Conservation (phyloP, 2,329 filamentous ascomycete species). For the Colletotrichum musae region DNA sequence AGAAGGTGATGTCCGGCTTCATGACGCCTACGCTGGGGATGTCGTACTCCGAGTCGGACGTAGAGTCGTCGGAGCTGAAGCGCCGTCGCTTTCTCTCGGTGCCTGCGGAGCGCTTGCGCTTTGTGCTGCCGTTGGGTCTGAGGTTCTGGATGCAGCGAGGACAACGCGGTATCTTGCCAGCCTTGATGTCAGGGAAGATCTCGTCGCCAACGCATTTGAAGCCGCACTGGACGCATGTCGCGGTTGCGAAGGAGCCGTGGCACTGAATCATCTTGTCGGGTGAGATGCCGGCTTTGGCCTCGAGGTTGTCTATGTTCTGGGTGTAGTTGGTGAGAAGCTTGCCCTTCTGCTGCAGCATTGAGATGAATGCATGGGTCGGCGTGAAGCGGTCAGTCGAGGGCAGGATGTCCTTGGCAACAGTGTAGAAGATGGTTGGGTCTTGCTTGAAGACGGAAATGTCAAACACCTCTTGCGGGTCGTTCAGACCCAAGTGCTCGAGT, state of each 20-base stretch:
- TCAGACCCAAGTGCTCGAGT: conserved; percentile 81
- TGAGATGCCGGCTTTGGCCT: conserved; percentile 86
- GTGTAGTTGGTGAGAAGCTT: conserved; percentile 98
- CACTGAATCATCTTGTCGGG: conserved; percentile 92
- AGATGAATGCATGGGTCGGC: conserved; percentile 95
- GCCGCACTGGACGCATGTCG: conserved; percentile 87
- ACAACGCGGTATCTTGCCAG: conserved; percentile 83
- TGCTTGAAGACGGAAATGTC: conserved; percentile 89
- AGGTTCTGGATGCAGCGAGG: conserved; percentile 75
- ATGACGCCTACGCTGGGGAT: conserved; percentile 83
- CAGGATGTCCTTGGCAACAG: conserved; percentile 90
- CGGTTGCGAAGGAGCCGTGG: conserved; percentile 95
- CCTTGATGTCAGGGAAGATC: conserved; percentile 85
- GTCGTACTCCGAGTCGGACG: conserved; percentile 63
- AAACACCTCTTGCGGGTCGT: conserved; percentile 95
- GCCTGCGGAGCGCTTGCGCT: conserved; percentile 58
- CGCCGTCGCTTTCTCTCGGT: conserved; percentile 57
- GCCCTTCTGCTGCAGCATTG: conserved; percentile 86
- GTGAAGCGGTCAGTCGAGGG: conserved; percentile 85
- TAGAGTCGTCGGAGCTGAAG: conserved; percentile 54
- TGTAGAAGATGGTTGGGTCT: conserved; percentile 92
- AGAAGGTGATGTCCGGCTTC: conserved; percentile 99
- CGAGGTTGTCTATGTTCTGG: conserved; percentile 98
- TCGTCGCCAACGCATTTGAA: conserved; percentile 80
- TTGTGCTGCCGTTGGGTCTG: conserved; percentile 48